Percentiles rank a stretch among this genome's conserved stretches.
phyloP scores from a whole-genome alignment of 2,329 filamentous ascomycete genomes.

The Verticillium longisporum region DNA sequence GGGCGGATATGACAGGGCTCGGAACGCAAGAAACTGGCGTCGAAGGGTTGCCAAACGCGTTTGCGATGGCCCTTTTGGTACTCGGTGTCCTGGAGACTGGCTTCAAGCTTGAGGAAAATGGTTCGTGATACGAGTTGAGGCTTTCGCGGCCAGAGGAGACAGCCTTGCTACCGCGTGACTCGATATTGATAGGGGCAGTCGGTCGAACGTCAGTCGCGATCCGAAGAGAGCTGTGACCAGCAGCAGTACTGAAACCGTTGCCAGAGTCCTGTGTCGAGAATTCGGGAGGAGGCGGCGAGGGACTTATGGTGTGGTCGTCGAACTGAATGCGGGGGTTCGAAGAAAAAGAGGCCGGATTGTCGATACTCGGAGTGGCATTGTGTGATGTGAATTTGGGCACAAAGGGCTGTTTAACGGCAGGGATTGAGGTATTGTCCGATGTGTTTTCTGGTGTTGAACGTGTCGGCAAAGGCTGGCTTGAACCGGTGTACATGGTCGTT shows the following conservation, averaged over 20 bases:
- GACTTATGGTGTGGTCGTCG: conserved; percentile 26
- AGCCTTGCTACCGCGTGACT: conserved; percentile 21
- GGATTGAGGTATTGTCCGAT: conserved; percentile 3
- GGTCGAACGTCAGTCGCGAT: conserved; percentile 30
- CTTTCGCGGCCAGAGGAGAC: conserved; percentile 20
- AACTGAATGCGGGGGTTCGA: conserved; percentile 23
- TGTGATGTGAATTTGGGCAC: conserved; percentile 7
- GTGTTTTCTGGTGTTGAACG: conserved; percentile 4
- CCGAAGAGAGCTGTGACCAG: conserved; percentile 20
- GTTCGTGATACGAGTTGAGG: conserved; percentile 27
- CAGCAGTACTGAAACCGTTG: conserved; percentile 3
- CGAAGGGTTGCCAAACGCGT: conserved; percentile 41
- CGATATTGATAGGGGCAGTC: conserved; percentile 18
- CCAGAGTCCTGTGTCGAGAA: conserved; percentile 11
- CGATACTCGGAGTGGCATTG: conserved; percentile 9
- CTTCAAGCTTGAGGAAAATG: conserved; percentile 37
- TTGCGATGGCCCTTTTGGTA: conserved; percentile 48
- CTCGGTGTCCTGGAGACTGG: conserved; percentile 55
- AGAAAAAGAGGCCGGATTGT: conserved; percentile 8
- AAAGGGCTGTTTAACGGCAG: conserved; percentile 6
- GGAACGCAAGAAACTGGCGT: conserved; percentile 62
- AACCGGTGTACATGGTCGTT: conserved; percentile 11
- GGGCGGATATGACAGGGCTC: conserved; percentile 67
- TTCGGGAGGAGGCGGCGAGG: conserved; percentile 23
- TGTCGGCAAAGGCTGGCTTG: conserved; percentile 10